A percentile compares a stretch with the other conserved stretches of the same genome.
These are phyloP conservation scores for Gentiana straminea DNA, from an alignment of 257 asterid species.

Conservation along the genomic window DNA sequence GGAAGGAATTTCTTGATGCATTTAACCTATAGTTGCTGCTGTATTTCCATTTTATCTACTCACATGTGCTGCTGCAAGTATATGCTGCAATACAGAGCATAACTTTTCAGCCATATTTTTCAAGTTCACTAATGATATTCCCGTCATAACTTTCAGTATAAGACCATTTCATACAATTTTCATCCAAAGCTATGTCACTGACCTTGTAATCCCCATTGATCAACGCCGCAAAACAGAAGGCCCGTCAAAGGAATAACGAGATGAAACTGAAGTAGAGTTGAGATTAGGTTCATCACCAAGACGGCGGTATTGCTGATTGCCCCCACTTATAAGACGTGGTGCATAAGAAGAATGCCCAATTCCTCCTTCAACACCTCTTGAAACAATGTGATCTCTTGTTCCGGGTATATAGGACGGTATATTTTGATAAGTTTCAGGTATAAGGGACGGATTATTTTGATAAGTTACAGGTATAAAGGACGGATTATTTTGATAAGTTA, in stretches of 20 bases:
- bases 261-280: conserved; percentile 36
- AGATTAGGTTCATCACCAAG: conserved; percentile 20
- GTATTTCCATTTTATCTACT: neutral
- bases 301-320: conserved; percentile 14
- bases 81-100: too few relatives aligned
- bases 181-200: too few relatives aligned
- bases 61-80: neutral
- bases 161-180: too few relatives aligned
- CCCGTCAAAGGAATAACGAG: conserved; percentile 55
- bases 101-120: too few relatives aligned
- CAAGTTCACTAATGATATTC: too few relatives aligned
- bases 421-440: conserved; percentile 17
- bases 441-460: conserved; percentile 13
- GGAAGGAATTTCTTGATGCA: too few relatives aligned
- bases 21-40: too few relatives aligned
- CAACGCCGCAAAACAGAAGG: conserved; percentile 33
- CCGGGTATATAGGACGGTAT: conserved; percentile 20
- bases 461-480: conserved; percentile 19
- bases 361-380: conserved; percentile 18
- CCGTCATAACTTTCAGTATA: too few relatives aligned
- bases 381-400: conserved; percentile 14
- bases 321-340: conserved; percentile 20
- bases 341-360: conserved; percentile 21
- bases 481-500: conserved; percentile 16
- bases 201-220: neutral